phyloP scores from a whole-genome alignment of 495 filamentous ascomycete genomes.

The Xylaria sp. region DNA sequence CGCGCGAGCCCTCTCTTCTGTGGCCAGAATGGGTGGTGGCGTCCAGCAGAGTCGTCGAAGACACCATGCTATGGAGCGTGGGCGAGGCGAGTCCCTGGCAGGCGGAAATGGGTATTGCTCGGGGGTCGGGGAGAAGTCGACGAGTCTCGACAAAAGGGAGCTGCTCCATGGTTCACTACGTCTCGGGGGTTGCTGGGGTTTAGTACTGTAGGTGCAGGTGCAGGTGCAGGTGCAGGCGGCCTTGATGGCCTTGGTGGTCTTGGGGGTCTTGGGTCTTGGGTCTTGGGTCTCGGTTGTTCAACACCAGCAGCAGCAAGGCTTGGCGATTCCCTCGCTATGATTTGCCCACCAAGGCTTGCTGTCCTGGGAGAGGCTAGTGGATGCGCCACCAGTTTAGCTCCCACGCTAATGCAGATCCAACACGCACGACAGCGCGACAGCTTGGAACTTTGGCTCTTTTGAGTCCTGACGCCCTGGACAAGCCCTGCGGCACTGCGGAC shows the following conservation, averaged over 20 bases:
- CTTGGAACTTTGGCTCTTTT: constrained; percentile 13
- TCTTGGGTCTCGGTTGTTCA: constrained; percentile 9
- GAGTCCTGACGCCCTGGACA: background rate
- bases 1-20: constrained; percentile 17
- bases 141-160: constrained; percentile 11
- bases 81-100: background rate
- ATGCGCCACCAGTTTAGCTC: constrained; percentile 6
- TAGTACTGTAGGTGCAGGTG: too few species aligned
- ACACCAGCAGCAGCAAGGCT: constrained; percentile 15
- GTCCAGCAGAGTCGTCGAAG: background rate
- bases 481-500: constrained; percentile 6
- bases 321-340: constrained; percentile 14
- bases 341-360: constrained; percentile 22
- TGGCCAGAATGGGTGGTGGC: constrained; percentile 11
- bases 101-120: background rate
- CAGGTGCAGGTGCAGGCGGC: too few species aligned
- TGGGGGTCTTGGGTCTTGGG: too few species aligned
- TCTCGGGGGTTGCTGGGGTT: constrained; percentile 23
- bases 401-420: constrained; percentile 25
- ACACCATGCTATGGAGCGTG: constrained; percentile 10
- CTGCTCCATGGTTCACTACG: background rate
- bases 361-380: constrained; percentile 5
- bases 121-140: background rate
- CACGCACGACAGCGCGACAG: constrained; percentile 15
- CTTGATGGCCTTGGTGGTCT: too few species aligned